Evolutionary conservation across 257 asterid species (phyloP), one percentile per base, ranked within the genome.

Genomic region (Solanum dulcamara): DNA sequence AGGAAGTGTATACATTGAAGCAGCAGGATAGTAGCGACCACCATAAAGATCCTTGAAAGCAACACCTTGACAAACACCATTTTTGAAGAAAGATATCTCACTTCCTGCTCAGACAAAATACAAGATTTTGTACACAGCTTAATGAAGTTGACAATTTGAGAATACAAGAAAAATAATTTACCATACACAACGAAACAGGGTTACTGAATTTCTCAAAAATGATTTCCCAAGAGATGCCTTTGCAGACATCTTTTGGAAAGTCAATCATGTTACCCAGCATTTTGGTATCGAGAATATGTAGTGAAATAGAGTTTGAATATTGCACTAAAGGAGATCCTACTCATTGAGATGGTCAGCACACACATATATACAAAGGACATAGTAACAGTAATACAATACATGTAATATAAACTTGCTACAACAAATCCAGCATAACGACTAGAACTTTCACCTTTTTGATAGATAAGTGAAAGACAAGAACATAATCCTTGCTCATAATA

Each of bases 1-100:
- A 0, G 99, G 99, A 85, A 97, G 98, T 28, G 99, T 97, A 89
- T 92, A 97, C 98, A 97, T 94, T 44, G 98, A 97, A 84, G 99
- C 99, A 33, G 98, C 99, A 22, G 99, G 98, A 84, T 88, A 94
- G 91, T 97, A 97, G 59, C 94, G 96, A 64, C 98, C 99, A 84
- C 99, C 99, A 46, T 85, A 90, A 72, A 97, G 92, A 89, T 95
- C 94, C 80, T 75, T 89, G 88, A 93, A 97, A 85, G 99, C 98
- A 87, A 94, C 92, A 46, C 98, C 99, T 88, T 93, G 98, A 83
- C 97, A 92, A 84, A 90, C 87, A 84, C 99, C 98, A 59, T 97
- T 97, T 90, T 91, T 95, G 93, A 95, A 97, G 86, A 92, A 97
- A 9, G 94, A 91, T 84, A 97, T 94, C 91, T 93, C 98, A 92